These are phyloP conservation scores for Euphrasia confusa DNA, from an alignment of 257 asterid genomes.

Conservation along the genomic window DNA sequence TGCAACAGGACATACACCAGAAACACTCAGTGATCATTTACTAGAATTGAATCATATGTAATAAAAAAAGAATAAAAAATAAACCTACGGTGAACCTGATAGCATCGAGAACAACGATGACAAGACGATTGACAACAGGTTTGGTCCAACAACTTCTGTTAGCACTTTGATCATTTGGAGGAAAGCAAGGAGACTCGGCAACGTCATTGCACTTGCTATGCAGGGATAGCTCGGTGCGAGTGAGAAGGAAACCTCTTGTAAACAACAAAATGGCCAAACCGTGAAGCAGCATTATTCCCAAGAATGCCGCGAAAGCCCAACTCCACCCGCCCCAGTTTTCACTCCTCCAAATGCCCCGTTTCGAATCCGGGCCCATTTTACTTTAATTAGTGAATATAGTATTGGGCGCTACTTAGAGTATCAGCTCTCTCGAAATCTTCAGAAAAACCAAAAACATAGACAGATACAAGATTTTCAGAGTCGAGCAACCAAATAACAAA, in stretches of 20 bases:
- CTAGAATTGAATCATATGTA: conserved; percentile 20
- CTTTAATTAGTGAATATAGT: background rate
- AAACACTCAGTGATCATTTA: conserved; percentile 13
- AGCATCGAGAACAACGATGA: conserved; percentile 87
- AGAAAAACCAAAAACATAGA: background rate
- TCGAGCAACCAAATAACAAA: background rate
- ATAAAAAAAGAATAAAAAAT: background rate
- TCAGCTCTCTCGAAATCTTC: background rate
- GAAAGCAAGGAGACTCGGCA: conserved; percentile 61
- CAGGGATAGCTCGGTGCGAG: conserved; percentile 82
- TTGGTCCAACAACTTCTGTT: conserved; percentile 68
- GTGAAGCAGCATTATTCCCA: conserved; percentile 62
- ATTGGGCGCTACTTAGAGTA: conserved; percentile 2
- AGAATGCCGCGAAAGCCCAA: conserved; percentile 52
- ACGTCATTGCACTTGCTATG: conserved; percentile 71
- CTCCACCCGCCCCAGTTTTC: conserved; percentile 44
- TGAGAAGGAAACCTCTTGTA: conserved; percentile 90
- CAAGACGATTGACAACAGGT: conserved; percentile 74
- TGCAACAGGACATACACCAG: conserved; percentile 26
- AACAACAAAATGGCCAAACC: conserved; percentile 54
- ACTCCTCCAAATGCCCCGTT: conserved; percentile 29
- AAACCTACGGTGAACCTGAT: conserved; percentile 45
- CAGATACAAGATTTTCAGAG: background rate
- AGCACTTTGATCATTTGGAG: conserved; percentile 30
- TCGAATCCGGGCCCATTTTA: conserved; percentile 20